Conservation (phyloP, 1,139 yeast genomes). For the Kurtzmaniella natalensis region DNA sequence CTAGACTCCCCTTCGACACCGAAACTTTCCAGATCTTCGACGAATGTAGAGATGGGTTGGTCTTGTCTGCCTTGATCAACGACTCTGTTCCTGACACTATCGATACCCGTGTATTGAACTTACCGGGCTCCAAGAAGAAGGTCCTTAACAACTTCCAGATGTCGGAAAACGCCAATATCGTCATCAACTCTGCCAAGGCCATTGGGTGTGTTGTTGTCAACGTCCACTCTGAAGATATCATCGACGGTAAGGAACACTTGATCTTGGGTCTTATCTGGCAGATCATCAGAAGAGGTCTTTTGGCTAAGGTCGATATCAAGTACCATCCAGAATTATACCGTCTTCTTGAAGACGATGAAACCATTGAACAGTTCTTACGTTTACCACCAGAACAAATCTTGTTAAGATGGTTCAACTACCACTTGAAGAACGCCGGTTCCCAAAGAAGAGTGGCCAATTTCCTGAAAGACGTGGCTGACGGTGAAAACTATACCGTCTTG, state of each 20-base stretch:
- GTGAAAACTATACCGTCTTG: slow-evolving; percentile 89
- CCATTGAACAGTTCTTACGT: slow-evolving; percentile 91
- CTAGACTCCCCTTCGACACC: slow-evolving; percentile 85
- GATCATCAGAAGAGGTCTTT: slow-evolving; percentile 90
- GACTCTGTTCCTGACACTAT: slow-evolving; percentile 98
- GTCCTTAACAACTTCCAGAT: slow-evolving; percentile 90
- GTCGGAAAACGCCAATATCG: slow-evolving; percentile 96
- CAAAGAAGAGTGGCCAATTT: slow-evolving; percentile 81
- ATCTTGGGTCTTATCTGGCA: slow-evolving; percentile 97
- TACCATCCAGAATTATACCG: slow-evolving; percentile 96
- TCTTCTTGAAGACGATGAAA: slow-evolving; percentile 91
- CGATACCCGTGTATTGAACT: slow-evolving; percentile 93
- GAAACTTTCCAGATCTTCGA: slow-evolving; percentile 95
- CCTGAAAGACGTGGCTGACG: slow-evolving; percentile 85
- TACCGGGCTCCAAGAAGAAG: slow-evolving; percentile 72
- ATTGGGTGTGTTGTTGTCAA: slow-evolving; percentile 98
- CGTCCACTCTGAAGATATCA: slow-evolving; percentile 95
- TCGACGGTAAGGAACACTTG: slow-evolving; percentile 95
- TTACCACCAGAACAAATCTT: slow-evolving; percentile 97
- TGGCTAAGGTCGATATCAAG: slow-evolving; percentile 92
- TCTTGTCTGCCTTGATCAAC: slow-evolving; percentile 86
- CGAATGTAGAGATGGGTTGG: slow-evolving; percentile 94
- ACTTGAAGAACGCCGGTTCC: slow-evolving; percentile 91
- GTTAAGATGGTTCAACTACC: slow-evolving; percentile 96
- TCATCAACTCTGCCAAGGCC: slow-evolving; percentile 96